Evolutionary conservation across 768 basidiomycete species (phyloP).

Genomic region (Russula virescens): DNA sequence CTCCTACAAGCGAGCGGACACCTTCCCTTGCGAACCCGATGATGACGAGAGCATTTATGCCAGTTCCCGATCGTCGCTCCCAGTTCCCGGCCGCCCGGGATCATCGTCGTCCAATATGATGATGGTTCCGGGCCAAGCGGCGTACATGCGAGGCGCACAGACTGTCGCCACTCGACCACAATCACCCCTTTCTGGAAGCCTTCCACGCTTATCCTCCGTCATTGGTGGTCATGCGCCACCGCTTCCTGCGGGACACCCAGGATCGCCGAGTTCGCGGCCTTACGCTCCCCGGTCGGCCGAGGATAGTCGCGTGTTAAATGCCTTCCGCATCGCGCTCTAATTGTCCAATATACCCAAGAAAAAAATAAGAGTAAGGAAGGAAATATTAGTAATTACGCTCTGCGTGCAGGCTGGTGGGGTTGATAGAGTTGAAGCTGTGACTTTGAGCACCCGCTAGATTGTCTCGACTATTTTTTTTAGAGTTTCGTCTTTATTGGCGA

Average conservation of each 20-base stretch:
- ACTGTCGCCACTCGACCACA: conserved; percentile 9
- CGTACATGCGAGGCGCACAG: conserved; percentile 6
- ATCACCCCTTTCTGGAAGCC: conserved; percentile 13
- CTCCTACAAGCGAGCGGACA: conserved; percentile 28
- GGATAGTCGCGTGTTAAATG: conserved; percentile 33
- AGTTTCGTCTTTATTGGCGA: not conserved
- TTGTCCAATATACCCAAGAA: conserved; percentile 4
- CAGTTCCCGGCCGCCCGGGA: conserved; percentile 10
- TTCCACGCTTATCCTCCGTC: conserved; percentile 23
- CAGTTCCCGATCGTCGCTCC: conserved; percentile 15
- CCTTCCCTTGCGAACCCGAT: conserved; percentile 29
- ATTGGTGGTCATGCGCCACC: conserved; percentile 19
- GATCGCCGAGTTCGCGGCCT: conserved; percentile 19
- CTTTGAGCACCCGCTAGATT: not conserved
- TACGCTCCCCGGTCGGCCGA: conserved; percentile 33
- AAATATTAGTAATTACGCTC: not conserved
- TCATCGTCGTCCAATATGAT: conserved; percentile 16
- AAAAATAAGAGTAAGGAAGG: not conserved
- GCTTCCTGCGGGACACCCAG: conserved; percentile 13
- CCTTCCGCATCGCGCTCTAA: conserved; percentile 33
- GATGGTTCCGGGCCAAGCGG: conserved; percentile 6
- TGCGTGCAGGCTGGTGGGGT: no score
- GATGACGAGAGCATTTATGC: conserved; percentile 26
- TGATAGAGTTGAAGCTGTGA: no score
- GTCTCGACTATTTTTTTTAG: conserved; percentile 6